These are phyloP conservation scores for Xerocomellus intermedius DNA, from an alignment of 768 basidiomycete species.

Conservation along the genomic window DNA sequence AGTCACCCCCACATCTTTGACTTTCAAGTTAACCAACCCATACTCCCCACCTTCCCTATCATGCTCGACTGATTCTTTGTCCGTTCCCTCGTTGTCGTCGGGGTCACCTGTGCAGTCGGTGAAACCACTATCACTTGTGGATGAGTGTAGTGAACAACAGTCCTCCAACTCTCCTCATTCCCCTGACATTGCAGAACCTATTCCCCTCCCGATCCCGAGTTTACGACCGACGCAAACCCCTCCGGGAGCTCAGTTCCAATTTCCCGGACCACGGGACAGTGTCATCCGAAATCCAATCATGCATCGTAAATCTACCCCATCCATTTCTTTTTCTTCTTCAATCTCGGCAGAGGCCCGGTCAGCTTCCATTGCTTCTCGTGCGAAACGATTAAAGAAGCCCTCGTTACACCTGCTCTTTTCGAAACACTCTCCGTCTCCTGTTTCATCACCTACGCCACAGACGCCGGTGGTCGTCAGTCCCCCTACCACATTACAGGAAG, in stretches of 20 bases:
- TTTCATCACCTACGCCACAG: constrained; percentile 32
- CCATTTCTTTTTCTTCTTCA: constrained; percentile 33
- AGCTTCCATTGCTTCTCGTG: constrained; percentile 34
- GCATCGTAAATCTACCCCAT: constrained; percentile 38
- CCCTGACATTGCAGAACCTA: constrained; percentile 32
- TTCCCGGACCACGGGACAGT: constrained; percentile 41
- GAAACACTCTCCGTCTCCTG: constrained; percentile 56
- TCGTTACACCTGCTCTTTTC: constrained; percentile 68
- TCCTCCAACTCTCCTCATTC: constrained; percentile 26
- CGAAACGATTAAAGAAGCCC: constrained; percentile 56
- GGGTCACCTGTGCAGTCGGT: constrained; percentile 32
- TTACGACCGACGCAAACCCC: constrained; percentile 18
- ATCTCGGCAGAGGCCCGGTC: constrained; percentile 34
- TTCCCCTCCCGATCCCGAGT: constrained; percentile 25
- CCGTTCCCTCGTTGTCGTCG: constrained; percentile 53
- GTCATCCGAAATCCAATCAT: constrained; percentile 31
- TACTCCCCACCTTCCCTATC: constrained; percentile 49
- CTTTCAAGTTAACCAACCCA: constrained; percentile 26
- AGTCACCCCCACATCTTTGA: constrained; percentile 35
- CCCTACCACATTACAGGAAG: constrained; percentile 15
- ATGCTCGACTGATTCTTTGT: constrained; percentile 60
- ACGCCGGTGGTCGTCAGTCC: constrained; percentile 22
- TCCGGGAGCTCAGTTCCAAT: constrained; percentile 38
- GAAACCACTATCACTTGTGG: constrained; percentile 39
- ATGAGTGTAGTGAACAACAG: constrained; percentile 28